Percentiles rank a stretch among this genome's conserved stretches.
These are phyloP conservation scores for Neofusicoccum ribis DNA, from an alignment of 2,329 filamentous ascomycete genomes.

Conservation along the genomic window DNA sequence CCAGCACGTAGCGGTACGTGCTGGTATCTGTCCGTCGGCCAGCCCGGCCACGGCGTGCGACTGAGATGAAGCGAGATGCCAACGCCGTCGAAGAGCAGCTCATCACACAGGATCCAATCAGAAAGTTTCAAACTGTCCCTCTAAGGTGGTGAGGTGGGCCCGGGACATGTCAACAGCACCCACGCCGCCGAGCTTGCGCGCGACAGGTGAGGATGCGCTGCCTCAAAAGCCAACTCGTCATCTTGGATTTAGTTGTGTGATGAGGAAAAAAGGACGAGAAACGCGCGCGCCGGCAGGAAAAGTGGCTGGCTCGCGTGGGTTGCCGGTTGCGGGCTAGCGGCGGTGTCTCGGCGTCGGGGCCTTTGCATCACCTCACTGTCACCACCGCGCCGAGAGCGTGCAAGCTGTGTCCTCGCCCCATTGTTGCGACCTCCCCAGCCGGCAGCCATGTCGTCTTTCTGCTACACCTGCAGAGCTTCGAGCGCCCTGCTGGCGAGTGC, in stretches of 20 bases:
- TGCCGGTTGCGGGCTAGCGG: neutral
- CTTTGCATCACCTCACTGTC: conserved; percentile 17
- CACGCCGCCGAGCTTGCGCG: conserved; percentile 48
- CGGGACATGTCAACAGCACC: conserved; percentile 52
- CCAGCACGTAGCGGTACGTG: neutral
- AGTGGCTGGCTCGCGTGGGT: neutral
- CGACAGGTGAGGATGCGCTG: conserved; percentile 56
- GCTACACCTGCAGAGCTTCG: conserved; percentile 41
- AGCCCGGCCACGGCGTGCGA: neutral
- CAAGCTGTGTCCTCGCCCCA: neutral
- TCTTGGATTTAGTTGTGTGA: conserved; percentile 76
- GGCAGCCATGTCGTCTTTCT: conserved; percentile 43
- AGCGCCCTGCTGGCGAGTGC: conserved; percentile 33
- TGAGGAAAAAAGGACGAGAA: conserved; percentile 41
- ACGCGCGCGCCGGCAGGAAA: neutral
- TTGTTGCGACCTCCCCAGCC: conserved; percentile 11
- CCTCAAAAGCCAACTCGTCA: conserved; percentile 69
- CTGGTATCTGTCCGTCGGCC: neutral
- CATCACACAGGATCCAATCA: conserved; percentile 46
- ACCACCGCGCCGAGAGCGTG: conserved; percentile 16
- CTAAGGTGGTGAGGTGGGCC: conserved; percentile 48
- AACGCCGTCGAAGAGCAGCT: neutral
- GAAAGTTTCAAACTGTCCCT: conserved; percentile 45
- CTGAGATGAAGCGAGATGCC: neutral
- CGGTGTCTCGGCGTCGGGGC: neutral